Evolutionary conservation across 2,329 filamentous ascomycete species (phyloP).

Genomic region (Capronia epimyces): DNA sequence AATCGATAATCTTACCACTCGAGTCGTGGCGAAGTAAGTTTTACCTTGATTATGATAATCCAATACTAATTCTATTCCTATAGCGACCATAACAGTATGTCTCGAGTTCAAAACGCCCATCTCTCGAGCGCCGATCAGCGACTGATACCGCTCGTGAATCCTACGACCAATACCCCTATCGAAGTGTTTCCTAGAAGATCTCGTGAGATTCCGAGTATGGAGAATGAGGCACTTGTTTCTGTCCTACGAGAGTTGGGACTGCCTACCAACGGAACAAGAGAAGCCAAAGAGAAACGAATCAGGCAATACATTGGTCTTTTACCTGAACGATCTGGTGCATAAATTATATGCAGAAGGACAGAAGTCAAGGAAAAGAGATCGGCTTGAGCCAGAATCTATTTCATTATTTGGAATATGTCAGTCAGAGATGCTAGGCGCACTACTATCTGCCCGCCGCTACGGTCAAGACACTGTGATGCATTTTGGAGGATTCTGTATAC

Average conservation of each 20-base stretch:
- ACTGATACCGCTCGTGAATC: slow-evolving; percentile 3
- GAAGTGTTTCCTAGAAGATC: slow-evolving; percentile 6
- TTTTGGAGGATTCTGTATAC: too few relatives aligned
- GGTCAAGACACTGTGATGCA: too few relatives aligned
- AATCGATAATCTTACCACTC: neutral
- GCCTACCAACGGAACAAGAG: slow-evolving; percentile 8
- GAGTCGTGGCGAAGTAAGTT: slow-evolving; percentile 3
- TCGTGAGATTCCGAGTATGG: slow-evolving; percentile 7
- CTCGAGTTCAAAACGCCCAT: slow-evolving; percentile 8
- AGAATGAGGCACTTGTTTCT: slow-evolving; percentile 5
- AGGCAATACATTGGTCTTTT: slow-evolving; percentile 12
- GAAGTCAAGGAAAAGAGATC: neutral
- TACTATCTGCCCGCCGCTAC: too few relatives aligned
- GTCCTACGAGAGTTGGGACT: slow-evolving; percentile 8
- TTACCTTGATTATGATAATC: neutral
- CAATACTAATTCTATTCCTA: slow-evolving; percentile 3
- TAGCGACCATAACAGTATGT: slow-evolving; percentile 3
- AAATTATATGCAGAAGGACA: slow-evolving; percentile 3
- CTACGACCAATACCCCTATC: slow-evolving; percentile 1
- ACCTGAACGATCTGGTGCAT: slow-evolving; percentile 1
- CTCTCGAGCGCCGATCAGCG: slow-evolving; percentile 2
- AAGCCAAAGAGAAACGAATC: slow-evolving; percentile 13
- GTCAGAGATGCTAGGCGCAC: too few relatives aligned
- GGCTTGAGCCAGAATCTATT: slow-evolving; percentile 4
- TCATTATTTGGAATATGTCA: too few relatives aligned